Base-by-base conservation (phyloP, 306 rosid genomes). In the Medicago ruthenica region DNA sequence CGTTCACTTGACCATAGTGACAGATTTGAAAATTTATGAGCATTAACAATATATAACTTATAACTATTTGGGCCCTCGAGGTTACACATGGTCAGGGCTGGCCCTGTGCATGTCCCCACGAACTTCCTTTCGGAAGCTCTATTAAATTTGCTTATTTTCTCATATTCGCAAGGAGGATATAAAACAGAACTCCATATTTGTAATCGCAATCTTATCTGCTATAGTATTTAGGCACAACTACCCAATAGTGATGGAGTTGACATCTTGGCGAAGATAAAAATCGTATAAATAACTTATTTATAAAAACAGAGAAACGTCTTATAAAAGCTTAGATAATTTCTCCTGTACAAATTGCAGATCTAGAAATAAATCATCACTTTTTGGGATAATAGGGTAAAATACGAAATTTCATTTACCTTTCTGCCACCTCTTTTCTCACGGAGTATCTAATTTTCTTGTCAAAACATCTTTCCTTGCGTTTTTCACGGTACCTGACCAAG, bases 371-470 rank as follows among this genome's bases (percentile, higher is more conserved):
- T 8, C 34, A 69, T 70, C 40, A 11, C 37, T 8, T 55, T 74
- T 20, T 9, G 34, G 27, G 64, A 42, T 15, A 50, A 51, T 74
- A 50, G 14, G 53, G 40, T 39, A 9, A 41, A 18, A 39, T 51
- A 27, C 45, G 17, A 41, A 73, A 44, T 62, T 72, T 79, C 12
- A 69, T 73, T 77, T 85, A 94, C 98, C 98, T 94, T 77, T 91
- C 96, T 51, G 98, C 98, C 83, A 92, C 98, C 86, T 94, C 98
- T 78, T 94, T 94, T 73, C 98, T 89, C 57, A 94, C 96, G 2
- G 89, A 76, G 79, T 94, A 94, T 82, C 98, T 90, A 86, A 91
- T 94, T 87, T 94, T 94, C 90, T 94, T 94, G 86, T 94, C 98
- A 81, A 91, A 94, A 86, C 97, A 91, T 74, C 98, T 88, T 87